These are phyloP conservation scores for Jamesozyma lodderae DNA, from an alignment of 805 yeast genomes.

Conservation along the genomic window DNA sequence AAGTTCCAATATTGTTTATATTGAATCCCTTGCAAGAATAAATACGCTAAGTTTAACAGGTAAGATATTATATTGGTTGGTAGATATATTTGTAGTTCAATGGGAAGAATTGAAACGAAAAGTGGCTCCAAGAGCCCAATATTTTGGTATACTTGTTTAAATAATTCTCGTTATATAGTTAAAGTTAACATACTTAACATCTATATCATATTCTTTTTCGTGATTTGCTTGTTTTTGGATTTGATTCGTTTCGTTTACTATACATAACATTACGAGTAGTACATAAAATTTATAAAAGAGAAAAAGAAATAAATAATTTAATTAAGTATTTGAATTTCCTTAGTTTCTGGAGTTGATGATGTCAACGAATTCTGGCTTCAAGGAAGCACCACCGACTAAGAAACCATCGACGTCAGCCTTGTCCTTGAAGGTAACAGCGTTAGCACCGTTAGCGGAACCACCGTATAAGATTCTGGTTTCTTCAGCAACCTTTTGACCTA, in stretches of 20 bases:
- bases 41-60: constrained; percentile 69
- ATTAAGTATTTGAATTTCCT: constrained; percentile 3
- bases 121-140: constrained; percentile 57
- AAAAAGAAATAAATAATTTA: constrained; percentile 1
- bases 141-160: constrained; percentile 67
- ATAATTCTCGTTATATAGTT: too few species aligned
- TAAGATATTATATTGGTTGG: constrained; percentile 53
- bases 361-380: constrained; percentile 95
- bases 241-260: not conserved
- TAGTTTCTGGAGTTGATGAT: constrained; percentile 87
- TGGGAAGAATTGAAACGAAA: constrained; percentile 55
- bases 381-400: constrained; percentile 98
- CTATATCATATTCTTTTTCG: not conserved
- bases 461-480: constrained; percentile 89
- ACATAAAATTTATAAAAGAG: constrained; percentile 1
- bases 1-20: constrained; percentile 67
- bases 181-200: too few species aligned
- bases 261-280: not conserved
- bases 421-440: constrained; percentile 82
- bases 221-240: not conserved
- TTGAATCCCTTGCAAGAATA: constrained; percentile 13
- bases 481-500: constrained; percentile 72
- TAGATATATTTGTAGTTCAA: constrained; percentile 78
- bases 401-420: constrained; percentile 94
- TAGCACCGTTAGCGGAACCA: constrained; percentile 95